Base-by-base conservation (phyloP, 1,139 yeast genomes). In the Candida glucosophila region DNA sequence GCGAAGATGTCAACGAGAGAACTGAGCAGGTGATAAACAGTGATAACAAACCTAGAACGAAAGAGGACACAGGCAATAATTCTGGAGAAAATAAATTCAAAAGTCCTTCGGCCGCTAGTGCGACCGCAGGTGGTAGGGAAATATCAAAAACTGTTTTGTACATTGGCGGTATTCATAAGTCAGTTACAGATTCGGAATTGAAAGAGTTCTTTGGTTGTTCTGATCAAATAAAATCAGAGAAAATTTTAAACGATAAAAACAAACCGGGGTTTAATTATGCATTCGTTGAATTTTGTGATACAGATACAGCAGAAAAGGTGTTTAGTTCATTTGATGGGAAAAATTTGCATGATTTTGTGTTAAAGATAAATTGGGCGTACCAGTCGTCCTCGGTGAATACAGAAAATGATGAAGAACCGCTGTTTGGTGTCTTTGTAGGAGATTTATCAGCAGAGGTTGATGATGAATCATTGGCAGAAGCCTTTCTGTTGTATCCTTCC, bases 371-470 rank as follows among this genome's bases (percentile, higher is more conserved):
- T 40, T 80, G 86, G 79, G 96, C 95, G 9, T 83, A 67, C 55
- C 90, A 81, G 50, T 73, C 86, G 20, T 53, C 66, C n/a, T 55
- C 62, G 21, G 50, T 55, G 25, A 37, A 39, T 28, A 77, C 77
- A 40, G 67, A 70, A 26, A 71, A 61, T 37, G 70, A 39, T 60
- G 73, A 41, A 60, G 67, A 57, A 15, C 71, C 79, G 17, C 47
- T 47, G 17, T 80, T 64, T 52, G 82, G 81, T 44, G 58, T 86
- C 26, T 86, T 85, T 50, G 88, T 86, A 12, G 95, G 96, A 28
- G 95, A 86, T 49, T 65, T 86, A 41, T 75, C 85, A 19, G 67
- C 80, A 7, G 95, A 86, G 40, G 79, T 86, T 20, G 77, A 81
- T 44, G 95, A 86, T 49, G 93, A 80, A 38, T 52, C 70, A 12